Base-by-base conservation (phyloP, 345 rosid genomes). In the Crucihimalaya himalaica region DNA sequence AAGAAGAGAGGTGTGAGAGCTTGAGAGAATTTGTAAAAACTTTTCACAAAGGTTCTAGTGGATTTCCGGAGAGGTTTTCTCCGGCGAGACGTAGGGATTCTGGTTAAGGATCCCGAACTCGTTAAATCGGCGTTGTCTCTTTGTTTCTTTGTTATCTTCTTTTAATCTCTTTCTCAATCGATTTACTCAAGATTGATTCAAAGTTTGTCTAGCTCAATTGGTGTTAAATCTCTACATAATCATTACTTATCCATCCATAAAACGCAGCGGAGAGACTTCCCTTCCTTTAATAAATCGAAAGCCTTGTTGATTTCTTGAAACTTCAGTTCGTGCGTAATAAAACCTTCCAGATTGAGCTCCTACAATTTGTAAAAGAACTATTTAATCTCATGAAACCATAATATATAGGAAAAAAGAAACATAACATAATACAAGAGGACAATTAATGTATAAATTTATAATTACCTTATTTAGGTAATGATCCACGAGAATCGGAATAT, bases 231-330 rank as follows among this genome's bases (percentile, higher is more conserved):
- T n/a, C n/a, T n/a, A n/a, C n/a, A n/a, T n/a, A 39, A 39, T 39
- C 11, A 12, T 15, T 32, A 76, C 19, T 83, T 74, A 56, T 89
- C 84, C 83, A 89, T 85, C 95, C 91, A 85, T 4, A 89, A 27
- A 39, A 85, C 70, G 72, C 87, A 85, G 23, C 91, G 83, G 11
- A 89, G 58, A 83, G 89, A 77, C 62, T 84, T 79, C n/a, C 91
- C 89, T 79, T 78, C 31, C 14, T 60, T 43, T 8, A 85, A 77
- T 60, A 89, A 70, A 1, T 84, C 79, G 40, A 89, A 84, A 55
- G 95, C 91, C 48, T 76, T 70, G 66, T 85, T 89, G 39, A 89
- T 85, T 29, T 85, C 89, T 10, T 73, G 47, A 63, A 87, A 87
- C 10, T 70, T 64, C 52, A 87, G 43, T 70, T 84, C 77, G 47